A percentile compares a stretch with the other conserved stretches of the same genome.
phyloP scores from a whole-genome alignment of 768 basidiomycete genomes.

The Serpula lacrymans region DNA sequence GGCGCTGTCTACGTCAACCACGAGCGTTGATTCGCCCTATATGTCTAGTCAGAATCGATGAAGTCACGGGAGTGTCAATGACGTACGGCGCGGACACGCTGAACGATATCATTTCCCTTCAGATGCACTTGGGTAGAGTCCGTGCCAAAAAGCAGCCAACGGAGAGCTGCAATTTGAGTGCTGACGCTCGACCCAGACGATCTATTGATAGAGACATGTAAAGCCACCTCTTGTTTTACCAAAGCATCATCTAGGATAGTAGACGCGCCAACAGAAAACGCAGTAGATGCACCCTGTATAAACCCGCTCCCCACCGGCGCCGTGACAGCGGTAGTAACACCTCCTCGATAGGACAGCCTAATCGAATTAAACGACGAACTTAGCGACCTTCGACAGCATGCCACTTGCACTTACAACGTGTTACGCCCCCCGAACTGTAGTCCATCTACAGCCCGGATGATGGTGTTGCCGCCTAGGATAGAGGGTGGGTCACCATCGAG shows the following conservation, averaged over 20 bases:
- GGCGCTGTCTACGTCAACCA: constrained; percentile 63
- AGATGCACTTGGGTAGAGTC: no score
- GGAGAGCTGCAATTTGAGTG: constrained; percentile 60
- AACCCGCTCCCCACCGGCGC: constrained; percentile 43
- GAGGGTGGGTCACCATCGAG: constrained; percentile 43
- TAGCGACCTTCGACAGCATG: constrained; percentile 1
- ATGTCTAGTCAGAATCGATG: not conserved
- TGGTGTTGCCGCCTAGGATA: constrained; percentile 44
- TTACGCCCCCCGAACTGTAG: constrained; percentile 67
- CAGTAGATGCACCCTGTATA: constrained; percentile 58
- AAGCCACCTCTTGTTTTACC: constrained; percentile 54
- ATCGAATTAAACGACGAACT: not conserved
- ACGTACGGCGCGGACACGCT: constrained; percentile 14
- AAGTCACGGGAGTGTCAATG: not conserved
- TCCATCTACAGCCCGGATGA: constrained; percentile 73
- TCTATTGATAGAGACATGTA: constrained; percentile 57
- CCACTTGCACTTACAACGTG: constrained; percentile 53
- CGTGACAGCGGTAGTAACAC: constrained; percentile 61
- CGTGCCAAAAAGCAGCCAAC: constrained; percentile 56
- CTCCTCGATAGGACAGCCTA: constrained; percentile 63
- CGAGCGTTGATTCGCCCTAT: constrained; percentile 62
- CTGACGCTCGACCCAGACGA: constrained; percentile 49
- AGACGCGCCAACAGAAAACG: constrained; percentile 54
- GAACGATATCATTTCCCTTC: constrained; percentile 27
- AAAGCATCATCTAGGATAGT: constrained; percentile 62